phyloP scores from a whole-genome alignment of 768 basidiomycete species.

The Hemileccinum rubropunctum region DNA sequence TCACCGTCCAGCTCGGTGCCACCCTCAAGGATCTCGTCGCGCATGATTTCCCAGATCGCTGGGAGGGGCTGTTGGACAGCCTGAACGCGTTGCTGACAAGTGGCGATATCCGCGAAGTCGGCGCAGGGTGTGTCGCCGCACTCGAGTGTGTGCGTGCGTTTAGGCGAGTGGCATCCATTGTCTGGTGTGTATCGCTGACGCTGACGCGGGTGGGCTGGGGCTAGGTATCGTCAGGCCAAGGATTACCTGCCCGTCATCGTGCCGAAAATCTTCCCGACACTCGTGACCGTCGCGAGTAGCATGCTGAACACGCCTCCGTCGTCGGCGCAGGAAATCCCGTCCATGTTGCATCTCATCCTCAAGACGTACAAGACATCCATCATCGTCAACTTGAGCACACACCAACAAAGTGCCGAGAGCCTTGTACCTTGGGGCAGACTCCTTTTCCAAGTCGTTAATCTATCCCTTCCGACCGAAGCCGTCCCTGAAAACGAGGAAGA shows the following conservation, averaged over 20 bases:
- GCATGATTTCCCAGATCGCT: conserved; percentile 75
- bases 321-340: conserved; percentile 67
- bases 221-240: conserved; percentile 65
- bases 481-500: conserved; percentile 74
- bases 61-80: conserved; percentile 67
- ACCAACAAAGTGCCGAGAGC: conserved; percentile 73
- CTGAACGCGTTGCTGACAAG: conserved; percentile 64
- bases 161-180: conserved; percentile 16
- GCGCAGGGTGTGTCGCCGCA: conserved; percentile 75
- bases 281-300: conserved; percentile 70
- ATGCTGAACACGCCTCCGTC: conserved; percentile 64
- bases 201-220: background rate
- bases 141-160: conserved; percentile 74
- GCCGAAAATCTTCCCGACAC: conserved; percentile 64
- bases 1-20: conserved; percentile 74
- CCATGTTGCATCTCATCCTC: conserved; percentile 81
- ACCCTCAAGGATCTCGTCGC: conserved; percentile 71
- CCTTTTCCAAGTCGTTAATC: conserved; percentile 75
- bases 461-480: conserved; percentile 60
- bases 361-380: conserved; percentile 86
- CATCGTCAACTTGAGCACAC: conserved; percentile 64
- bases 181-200: conserved; percentile 35
- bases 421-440: conserved; percentile 87
- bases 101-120: conserved; percentile 66
- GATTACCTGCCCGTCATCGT: conserved; percentile 60